A percentile compares a stretch with the other conserved stretches of the same genome.
These are phyloP conservation scores for Cyberlindnera mrakii DNA, from an alignment of 805 yeast genomes.

Conservation along the genomic window DNA sequence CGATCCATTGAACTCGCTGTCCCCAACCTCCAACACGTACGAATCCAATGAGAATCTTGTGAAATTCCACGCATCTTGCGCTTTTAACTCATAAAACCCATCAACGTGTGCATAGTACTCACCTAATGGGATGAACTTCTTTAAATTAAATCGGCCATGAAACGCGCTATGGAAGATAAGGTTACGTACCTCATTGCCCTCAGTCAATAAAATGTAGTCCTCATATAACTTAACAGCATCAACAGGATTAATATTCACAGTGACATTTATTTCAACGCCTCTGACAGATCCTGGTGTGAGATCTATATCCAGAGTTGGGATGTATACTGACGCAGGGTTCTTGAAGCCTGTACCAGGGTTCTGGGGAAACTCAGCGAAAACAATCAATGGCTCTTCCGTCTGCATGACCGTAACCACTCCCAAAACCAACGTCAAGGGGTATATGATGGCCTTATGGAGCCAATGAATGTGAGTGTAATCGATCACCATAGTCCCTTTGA, in stretches of 20 bases:
- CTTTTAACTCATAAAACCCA: neutral
- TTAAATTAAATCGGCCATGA: constrained; percentile 4
- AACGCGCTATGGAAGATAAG: constrained; percentile 3
- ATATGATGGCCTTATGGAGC: constrained; percentile 6
- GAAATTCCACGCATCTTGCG: neutral
- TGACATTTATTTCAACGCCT: constrained; percentile 2
- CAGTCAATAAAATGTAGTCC: constrained; percentile 4
- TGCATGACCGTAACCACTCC: constrained; percentile 6
- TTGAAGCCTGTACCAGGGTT: constrained; percentile 1
- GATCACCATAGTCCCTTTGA: constrained; percentile 9
- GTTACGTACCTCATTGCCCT: neutral
- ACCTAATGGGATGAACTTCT: constrained; percentile 5
- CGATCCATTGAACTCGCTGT: neutral
- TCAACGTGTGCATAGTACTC: constrained; percentile 1
- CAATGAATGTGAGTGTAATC: constrained; percentile 13
- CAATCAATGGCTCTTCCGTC: constrained; percentile 2
- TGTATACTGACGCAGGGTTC: neutral
- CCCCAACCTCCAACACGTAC: neutral
- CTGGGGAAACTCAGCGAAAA: constrained; percentile 11
- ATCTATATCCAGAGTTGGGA: constrained; percentile 8
- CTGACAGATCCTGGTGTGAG: constrained; percentile 8
- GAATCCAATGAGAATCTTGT: neutral
- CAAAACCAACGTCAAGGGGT: constrained; percentile 3
- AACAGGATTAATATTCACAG: constrained; percentile 6
- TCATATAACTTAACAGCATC: constrained; percentile 6